Base-by-base conservation (phyloP, 306 rosid genomes). In the Begonia loranthoides region DNA sequence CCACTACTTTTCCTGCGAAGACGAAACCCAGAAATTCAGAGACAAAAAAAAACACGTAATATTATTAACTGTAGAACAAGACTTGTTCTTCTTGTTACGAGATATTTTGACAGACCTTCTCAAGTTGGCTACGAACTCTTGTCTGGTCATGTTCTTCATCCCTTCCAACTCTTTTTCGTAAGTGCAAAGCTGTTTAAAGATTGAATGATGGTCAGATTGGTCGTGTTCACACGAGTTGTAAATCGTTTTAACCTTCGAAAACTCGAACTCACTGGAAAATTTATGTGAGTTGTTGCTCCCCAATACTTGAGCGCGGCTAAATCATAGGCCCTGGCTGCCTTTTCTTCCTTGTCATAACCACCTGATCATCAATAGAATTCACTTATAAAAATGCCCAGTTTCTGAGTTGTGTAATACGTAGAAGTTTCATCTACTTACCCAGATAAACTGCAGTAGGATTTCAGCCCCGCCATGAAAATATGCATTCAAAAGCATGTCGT, bases 281-380 rank as follows among this genome's bases (percentile, higher is more conserved):
- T 90, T 49, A 90, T 90, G 74, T 90, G 95, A 51, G 95, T 86
- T 12, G 94, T 80, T 65, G 94, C 87, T 62, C 99, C 99, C 99
- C 99, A 90, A 73, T 90, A 90, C 79, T 86, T 90, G 47, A 90
- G 76, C 55, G 99, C 99, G 58, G 99, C 99, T 73, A 90, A 76
- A 75, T 90, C 99, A 61, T 90, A 90, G 36, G 96, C 99, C 73
- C 64, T 79, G 33, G 99, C 99, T 67, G 99, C 99, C 71, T 83
- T 90, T 67, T 90, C 99, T 71, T 90, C 99, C 76, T 86, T 90
- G 50, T 90, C 99, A 73, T 90, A 90, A 45, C 99, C 99, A 61
- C 99, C 99, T 90, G 71, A 77, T 64, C 48, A 65, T 56, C 19
- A 72, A 57, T 28, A n/a, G 48, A 28, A 7, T 28, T 8, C 36